Evolutionary conservation across 2,329 filamentous ascomycete genomes (phyloP), one percentile per base, ranked within the genome.

Genomic region (Dactylellina cionopaga): DNA sequence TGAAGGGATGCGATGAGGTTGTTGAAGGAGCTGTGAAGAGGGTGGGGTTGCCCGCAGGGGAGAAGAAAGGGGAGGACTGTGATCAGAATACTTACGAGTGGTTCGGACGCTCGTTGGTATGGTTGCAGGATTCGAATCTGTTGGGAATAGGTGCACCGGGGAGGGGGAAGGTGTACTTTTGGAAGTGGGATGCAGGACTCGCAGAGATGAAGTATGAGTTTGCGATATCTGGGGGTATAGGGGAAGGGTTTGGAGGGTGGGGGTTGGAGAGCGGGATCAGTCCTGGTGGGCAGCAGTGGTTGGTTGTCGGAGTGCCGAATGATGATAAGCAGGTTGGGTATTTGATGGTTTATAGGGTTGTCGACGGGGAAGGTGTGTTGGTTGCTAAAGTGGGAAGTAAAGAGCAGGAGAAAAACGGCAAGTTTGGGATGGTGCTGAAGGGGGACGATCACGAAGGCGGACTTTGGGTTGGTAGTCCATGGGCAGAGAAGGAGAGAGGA

Each of bases 71-170:
- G 9, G 13, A 60, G 25, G 39, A 58, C n/a, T 41, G 63, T 6
- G 15, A 37, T 52, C 49, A 58, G 33, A 33, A 39, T 11, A 74
- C 68, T 1, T 77, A 75, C 35, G 76, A 75, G 19, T 54, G 65
- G 19, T 77, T 77, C 41, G 76, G 76, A 2, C 29, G 31, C n/a
- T 49, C 75, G 2, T 41, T 75, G 5, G 41, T 72, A 1, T 72
- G 75, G 49, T 22, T 59, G 2, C 7, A 37, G 0, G 6, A 43
- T 13, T 59, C 59, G 0, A 39, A 24, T 9, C 73, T 68, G 2
- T 51, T 77, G 2, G 69, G 75, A 1, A 31, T 77, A 9, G 72
- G 76, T 9, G 76, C 75, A 4, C 76, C 75, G 1, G 73, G 71
- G 2, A 41, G 41, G 11, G 65, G 63, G 2, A 73, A 59, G 17